Base-by-base conservation (phyloP, 768 basidiomycete genomes). In the Kwoniella sp. region DNA sequence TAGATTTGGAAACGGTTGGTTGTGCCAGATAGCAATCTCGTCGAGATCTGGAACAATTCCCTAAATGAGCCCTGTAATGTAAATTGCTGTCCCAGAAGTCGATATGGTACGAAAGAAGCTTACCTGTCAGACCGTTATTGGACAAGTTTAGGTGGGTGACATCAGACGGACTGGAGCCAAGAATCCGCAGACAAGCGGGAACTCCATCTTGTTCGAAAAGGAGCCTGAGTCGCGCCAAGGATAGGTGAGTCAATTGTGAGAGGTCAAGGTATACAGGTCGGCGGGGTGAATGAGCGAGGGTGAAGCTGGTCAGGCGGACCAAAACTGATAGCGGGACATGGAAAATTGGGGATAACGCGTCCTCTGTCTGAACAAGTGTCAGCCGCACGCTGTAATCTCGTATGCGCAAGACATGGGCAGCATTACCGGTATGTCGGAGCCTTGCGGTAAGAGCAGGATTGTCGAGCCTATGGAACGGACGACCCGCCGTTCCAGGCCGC, bases 101-200 rank as follows among this genome's bases (percentile, higher is more conserved):
- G n/a, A n/a, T n/a, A n/a, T n/a, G n/a, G n/a, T n/a, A n/a, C n/a
- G n/a, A n/a, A n/a, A n/a, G n/a, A n/a, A n/a, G n/a, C 58, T 30
- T 22, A 56, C 58, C 25, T 13, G 25, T 17, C 17, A 65, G 37
- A 12, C 21, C 36, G 48, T 67, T 67, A 19, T 13, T 8, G 8
- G 65, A 67, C 17, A 67, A 26, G 22, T 67, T 50, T n/a, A 67
- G 44, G 24, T 57, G 40, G 1, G 27, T 51, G 2, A 67, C 60
- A 0, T 40, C 40, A 4, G 2, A 6, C 1, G 25, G 3, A 26
- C 21, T 37, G 7, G 25, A 33, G 13, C 64, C 58, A 19, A 65
- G 21, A 2, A 57, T 4, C n/a, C 26, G 13, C 6, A 65, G 24
- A 44, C 55, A 36, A 52, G 58, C 15, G 56, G 52, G 27, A 19